These are phyloP conservation scores for Scalesia atractyloides DNA, from an alignment of 129 eudicot genomes.

Conservation along the genomic window DNA sequence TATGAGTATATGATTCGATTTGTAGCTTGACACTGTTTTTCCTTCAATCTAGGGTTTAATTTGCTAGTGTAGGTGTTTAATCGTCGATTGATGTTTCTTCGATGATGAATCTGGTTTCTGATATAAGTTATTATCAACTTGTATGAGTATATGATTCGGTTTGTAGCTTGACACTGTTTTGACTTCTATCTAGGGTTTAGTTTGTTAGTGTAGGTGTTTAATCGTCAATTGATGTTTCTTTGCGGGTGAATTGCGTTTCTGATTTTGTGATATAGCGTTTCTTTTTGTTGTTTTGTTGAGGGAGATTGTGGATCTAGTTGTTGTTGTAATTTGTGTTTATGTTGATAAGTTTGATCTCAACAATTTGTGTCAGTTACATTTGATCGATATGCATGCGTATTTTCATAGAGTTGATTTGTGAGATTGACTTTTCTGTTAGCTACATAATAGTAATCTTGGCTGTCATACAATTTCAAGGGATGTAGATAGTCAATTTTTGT, in stretches of 20 bases:
- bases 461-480: conserved; percentile 4
- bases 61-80: conserved; percentile 6
- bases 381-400: neutral
- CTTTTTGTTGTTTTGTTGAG: conserved; percentile 21
- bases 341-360: conserved; percentile 10
- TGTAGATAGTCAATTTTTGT: neutral
- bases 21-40: neutral
- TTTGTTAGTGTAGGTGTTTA: conserved; percentile 8
- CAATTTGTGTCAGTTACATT: conserved; percentile 13
- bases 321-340: conserved; percentile 2
- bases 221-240: neutral
- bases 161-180: conserved; percentile 3
- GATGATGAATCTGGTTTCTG: too few species aligned
- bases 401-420: conserved; percentile 4
- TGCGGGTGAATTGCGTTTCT: neutral
- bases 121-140: neutral
- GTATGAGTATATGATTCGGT: conserved; percentile 9
- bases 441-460: neutral
- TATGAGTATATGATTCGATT: conserved; percentile 11
- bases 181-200: conserved; percentile 28
- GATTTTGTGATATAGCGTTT: neutral
- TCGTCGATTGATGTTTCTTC: neutral
- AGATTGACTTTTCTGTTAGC: conserved; percentile 3
- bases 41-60: conserved; percentile 31
- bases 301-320: conserved; percentile 26